Evolutionary conservation across 2,329 filamentous ascomycete genomes (phyloP).

Genomic region (Balansia obtecta): DNA sequence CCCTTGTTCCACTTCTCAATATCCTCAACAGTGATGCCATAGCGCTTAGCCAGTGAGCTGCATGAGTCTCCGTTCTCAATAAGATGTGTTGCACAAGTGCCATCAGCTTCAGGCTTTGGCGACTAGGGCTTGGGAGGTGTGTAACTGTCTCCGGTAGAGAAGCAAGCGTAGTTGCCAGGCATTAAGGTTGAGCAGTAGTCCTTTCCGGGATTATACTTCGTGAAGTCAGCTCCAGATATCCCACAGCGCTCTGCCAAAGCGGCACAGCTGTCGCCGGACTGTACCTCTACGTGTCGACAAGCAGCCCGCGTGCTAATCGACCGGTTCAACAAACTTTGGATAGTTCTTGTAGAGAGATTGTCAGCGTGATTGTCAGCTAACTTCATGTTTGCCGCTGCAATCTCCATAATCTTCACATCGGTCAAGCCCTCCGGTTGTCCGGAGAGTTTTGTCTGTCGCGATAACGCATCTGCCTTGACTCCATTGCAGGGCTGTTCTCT

Average conservation of each 20-base stretch:
- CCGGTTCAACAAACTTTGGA: too few species aligned
- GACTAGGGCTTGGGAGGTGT: slow-evolving; percentile 13
- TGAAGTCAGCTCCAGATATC: slow-evolving; percentile 24
- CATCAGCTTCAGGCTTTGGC: slow-evolving; percentile 22
- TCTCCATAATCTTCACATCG: not conserved
- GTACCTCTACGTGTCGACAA: slow-evolving; percentile 18
- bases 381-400: not conserved
- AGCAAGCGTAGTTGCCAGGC: slow-evolving; percentile 22
- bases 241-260: slow-evolving; percentile 25
- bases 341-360: not conserved
- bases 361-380: not conserved
- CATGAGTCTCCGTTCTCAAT: slow-evolving; percentile 22
- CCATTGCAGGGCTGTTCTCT: slow-evolving; percentile 2
- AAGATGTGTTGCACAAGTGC: slow-evolving; percentile 21
- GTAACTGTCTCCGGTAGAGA: slow-evolving; percentile 18
- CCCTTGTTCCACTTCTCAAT: slow-evolving; percentile 15
- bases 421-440: not conserved
- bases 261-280: slow-evolving; percentile 23
- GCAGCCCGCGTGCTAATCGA: not conserved
- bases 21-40: slow-evolving; percentile 9
- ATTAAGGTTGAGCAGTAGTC: slow-evolving; percentile 12
- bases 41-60: slow-evolving; percentile 14
- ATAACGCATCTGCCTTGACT: slow-evolving; percentile 3
- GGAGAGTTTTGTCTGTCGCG: not conserved
- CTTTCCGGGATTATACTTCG: slow-evolving; percentile 22